phyloP scores from a whole-genome alignment of 2,329 filamentous ascomycete genomes.

The Pyrenophora teres region DNA sequence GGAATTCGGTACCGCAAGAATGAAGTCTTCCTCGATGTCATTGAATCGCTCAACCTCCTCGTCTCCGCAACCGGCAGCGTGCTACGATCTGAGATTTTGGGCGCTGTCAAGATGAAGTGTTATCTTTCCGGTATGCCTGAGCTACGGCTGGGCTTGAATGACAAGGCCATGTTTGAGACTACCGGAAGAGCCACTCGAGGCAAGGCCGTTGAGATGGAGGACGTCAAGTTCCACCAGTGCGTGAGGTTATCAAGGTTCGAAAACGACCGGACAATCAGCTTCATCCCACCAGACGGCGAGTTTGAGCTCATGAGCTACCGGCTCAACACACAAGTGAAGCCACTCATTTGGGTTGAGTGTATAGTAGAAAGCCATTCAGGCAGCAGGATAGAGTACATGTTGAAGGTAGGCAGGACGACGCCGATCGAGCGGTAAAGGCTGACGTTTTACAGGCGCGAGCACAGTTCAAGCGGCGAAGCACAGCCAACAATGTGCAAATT shows the following conservation, averaged over 20 bases:
- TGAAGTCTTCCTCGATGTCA: conserved; percentile 96
- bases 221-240: conserved; percentile 99
- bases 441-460: conserved; percentile 68
- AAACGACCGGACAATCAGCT: conserved; percentile 97
- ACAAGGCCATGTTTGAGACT: conserved; percentile 99
- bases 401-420: conserved; percentile 65
- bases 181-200: conserved; percentile 91
- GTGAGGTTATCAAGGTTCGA: conserved; percentile 95
- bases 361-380: conserved; percentile 95
- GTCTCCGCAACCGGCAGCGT: conserved; percentile 95
- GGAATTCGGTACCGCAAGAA: conserved; percentile 99
- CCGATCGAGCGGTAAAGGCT: background rate
- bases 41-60: conserved; percentile 94
- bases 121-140: conserved; percentile 99
- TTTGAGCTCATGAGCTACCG: conserved; percentile 99
- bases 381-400: conserved; percentile 96
- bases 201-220: conserved; percentile 99
- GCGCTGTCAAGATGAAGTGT: conserved; percentile 99
- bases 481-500: conserved; percentile 98
- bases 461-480: conserved; percentile 97
- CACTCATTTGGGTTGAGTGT: conserved; percentile 98
- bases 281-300: conserved; percentile 97
- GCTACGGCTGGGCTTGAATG: conserved; percentile 88
- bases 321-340: conserved; percentile 97
- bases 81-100: conserved; percentile 91